These are phyloP conservation scores for Leptodontidium sp. DNA, from an alignment of 2,329 filamentous ascomycete species.

Conservation along the genomic window DNA sequence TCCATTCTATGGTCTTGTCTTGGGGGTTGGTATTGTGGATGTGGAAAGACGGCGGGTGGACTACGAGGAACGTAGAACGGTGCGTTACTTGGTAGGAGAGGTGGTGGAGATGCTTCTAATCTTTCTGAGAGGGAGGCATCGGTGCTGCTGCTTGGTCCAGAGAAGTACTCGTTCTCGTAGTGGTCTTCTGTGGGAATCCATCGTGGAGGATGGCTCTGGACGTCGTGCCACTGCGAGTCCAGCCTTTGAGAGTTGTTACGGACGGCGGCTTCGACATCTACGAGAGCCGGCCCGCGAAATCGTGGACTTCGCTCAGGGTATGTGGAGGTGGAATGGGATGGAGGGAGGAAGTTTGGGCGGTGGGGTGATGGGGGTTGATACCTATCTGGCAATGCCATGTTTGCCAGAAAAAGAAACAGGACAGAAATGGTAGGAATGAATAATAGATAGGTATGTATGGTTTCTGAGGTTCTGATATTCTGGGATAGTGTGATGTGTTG, in stretches of 20 bases:
- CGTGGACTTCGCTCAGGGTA: constrained; percentile 2
- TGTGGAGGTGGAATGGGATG: not conserved
- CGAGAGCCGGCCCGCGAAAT: not conserved
- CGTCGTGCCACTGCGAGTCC: not conserved
- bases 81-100: constrained; percentile 6
- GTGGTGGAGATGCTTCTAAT: not conserved
- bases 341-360: not conserved
- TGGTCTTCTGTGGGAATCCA: not conserved
- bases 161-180: not conserved
- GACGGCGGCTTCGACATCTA: not conserved
- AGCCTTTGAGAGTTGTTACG: not conserved
- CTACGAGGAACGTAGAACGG: constrained; percentile 23
- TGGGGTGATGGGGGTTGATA: constrained; percentile 15
- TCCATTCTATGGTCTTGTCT: constrained; percentile 4
- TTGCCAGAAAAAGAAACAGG: not conserved
- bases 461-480: not conserved
- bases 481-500: not conserved
- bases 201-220: constrained; percentile 1
- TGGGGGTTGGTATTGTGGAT: not conserved
- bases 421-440: not conserved
- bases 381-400: constrained; percentile 16
- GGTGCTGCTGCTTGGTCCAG: not conserved
- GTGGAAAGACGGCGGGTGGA: not conserved
- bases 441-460: not conserved
- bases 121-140: not conserved